Percentiles rank a stretch among this genome's conserved stretches.
Conservation (phyloP, 768 basidiomycete species). For the Russula earlei region DNA sequence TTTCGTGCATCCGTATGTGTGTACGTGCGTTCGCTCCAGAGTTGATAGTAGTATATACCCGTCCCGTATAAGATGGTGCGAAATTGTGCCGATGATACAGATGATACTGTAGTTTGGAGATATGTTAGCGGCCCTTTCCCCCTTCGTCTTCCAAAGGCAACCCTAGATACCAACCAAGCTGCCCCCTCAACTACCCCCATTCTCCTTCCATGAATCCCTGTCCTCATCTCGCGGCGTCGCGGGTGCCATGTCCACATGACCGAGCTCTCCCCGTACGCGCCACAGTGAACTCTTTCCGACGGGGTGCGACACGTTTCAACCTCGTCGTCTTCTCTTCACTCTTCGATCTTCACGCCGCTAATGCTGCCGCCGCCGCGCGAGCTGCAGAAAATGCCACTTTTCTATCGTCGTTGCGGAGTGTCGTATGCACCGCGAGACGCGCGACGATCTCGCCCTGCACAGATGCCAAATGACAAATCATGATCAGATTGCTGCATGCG, state of each 20-base stretch:
- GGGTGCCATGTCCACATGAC: too few relatives aligned
- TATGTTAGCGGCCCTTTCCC: too few relatives aligned
- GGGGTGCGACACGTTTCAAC: too few relatives aligned
- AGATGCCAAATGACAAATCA: neutral
- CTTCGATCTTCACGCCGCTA: neutral
- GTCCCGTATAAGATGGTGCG: neutral
- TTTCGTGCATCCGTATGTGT: too few relatives aligned
- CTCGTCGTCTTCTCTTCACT: too few relatives aligned
- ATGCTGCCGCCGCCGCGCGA: neutral
- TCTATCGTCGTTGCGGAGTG: slow-evolving; percentile 17
- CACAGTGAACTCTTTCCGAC: too few relatives aligned
- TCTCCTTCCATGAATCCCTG: too few relatives aligned
- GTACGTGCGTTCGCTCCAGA: neutral
- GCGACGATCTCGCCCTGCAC: slow-evolving; percentile 79
- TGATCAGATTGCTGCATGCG: neutral
- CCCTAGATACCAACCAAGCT: too few relatives aligned
- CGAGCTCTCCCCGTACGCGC: too few relatives aligned
- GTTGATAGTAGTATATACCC: neutral
- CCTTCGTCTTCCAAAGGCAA: too few relatives aligned
- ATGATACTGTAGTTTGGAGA: neutral
- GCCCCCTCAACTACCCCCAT: too few relatives aligned
- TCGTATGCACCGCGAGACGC: slow-evolving; percentile 61
- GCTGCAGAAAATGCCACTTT: neutral
- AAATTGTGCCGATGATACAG: slow-evolving; percentile 1
- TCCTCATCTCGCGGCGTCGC: too few relatives aligned